phyloP scores from a whole-genome alignment of 495 filamentous ascomycete genomes.

The Trichoderma erinaceum region DNA sequence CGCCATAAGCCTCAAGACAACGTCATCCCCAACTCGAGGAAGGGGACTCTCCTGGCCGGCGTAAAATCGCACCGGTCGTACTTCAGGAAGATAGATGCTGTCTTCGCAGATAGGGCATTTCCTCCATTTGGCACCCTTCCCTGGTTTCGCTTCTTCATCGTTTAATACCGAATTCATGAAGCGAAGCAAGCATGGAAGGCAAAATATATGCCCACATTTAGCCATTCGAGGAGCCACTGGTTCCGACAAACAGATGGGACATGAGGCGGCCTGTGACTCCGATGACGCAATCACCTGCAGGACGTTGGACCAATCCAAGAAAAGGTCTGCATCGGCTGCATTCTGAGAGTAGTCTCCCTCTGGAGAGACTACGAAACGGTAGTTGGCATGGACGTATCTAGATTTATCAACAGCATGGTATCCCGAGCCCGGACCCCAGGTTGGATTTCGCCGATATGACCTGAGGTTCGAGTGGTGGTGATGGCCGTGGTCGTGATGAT shows the following conservation, averaged over 20 bases:
- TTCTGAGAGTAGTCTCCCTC: slow-evolving; percentile 71
- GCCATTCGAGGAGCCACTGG: slow-evolving; percentile 96
- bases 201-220: slow-evolving; percentile 96
- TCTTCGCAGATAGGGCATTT: slow-evolving; percentile 98
- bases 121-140: slow-evolving; percentile 61
- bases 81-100: slow-evolving; percentile 77
- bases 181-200: slow-evolving; percentile 84
- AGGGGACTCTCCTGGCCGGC: slow-evolving; percentile 76
- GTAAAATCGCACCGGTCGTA: slow-evolving; percentile 87
- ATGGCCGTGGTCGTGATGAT: slow-evolving; percentile 49
- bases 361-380: slow-evolving; percentile 90
- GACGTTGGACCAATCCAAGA: slow-evolving; percentile 85
- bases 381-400: slow-evolving; percentile 93
- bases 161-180: slow-evolving; percentile 75
- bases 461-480: slow-evolving; percentile 46
- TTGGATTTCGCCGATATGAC: slow-evolving; percentile 55
- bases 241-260: slow-evolving; percentile 86
- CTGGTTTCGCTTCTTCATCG: slow-evolving; percentile 61
- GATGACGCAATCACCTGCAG: slow-evolving; percentile 87
- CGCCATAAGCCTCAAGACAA: slow-evolving; percentile 78
- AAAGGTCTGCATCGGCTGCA: slow-evolving; percentile 78
- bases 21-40: slow-evolving; percentile 78
- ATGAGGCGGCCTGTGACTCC: slow-evolving; percentile 78
- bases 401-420: slow-evolving; percentile 91
- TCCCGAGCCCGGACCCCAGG: slow-evolving; percentile 84